Evolutionary conservation across 2,329 filamentous ascomycete genomes (phyloP).

Genomic region (Ophiocordyceps camponoti-saundersi): DNA sequence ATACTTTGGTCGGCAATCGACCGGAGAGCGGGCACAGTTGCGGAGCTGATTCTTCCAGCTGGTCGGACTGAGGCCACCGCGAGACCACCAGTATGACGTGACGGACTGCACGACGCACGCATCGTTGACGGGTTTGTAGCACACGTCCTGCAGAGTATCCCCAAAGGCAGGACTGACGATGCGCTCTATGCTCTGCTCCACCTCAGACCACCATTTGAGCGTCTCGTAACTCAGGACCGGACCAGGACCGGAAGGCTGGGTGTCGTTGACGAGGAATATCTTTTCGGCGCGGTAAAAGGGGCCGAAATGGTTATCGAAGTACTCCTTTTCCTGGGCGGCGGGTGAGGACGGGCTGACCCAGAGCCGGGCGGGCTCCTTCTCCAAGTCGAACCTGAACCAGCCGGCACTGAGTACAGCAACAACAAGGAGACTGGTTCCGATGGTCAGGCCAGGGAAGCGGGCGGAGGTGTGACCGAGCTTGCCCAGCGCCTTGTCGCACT

Average conservation of each 20-base stretch:
- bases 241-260: conserved; percentile 39
- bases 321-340: conserved; percentile 82
- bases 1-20: conserved; percentile 74
- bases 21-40: conserved; percentile 62
- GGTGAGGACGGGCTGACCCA: conserved; percentile 94
- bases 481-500: conserved; percentile 66
- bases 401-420: conserved; percentile 70
- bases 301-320: conserved; percentile 86
- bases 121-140: conserved; percentile 81
- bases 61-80: conserved; percentile 18
- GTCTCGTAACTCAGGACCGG: conserved; percentile 82
- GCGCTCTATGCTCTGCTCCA: conserved; percentile 60
- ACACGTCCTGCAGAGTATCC: conserved; percentile 64
- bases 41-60: conserved; percentile 58
- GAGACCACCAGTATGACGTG: conserved; percentile 70
- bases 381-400: conserved; percentile 78
- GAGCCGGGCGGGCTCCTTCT: conserved; percentile 74
- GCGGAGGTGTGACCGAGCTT: conserved; percentile 67
- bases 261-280: conserved; percentile 85
- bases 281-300: conserved; percentile 94
- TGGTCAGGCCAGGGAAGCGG: conserved; percentile 70
- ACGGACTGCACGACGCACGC: conserved; percentile 88
- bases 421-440: conserved; percentile 54
- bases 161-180: conserved; percentile 54
- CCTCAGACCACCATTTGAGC: conserved; percentile 81